Evolutionary conservation across 2,329 filamentous ascomycete genomes (phyloP).

Genomic region (Aspergillus puulaauensis): DNA sequence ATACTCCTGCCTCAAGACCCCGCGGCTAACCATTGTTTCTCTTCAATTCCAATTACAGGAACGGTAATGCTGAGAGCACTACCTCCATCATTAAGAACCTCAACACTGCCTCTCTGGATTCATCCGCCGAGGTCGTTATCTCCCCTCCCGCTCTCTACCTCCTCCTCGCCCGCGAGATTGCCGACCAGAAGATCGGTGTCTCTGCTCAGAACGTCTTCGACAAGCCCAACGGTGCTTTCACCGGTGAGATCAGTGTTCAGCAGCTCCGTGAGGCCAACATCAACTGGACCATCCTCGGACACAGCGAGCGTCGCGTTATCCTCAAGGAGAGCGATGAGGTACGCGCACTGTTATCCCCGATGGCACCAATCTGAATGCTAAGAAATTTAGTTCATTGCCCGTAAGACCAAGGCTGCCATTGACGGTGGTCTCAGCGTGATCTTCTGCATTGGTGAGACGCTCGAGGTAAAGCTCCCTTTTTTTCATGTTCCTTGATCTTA

Average conservation of each 20-base stretch:
- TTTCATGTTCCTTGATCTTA: constrained; percentile 18
- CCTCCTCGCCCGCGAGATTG: constrained; percentile 75
- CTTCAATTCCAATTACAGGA: constrained; percentile 59
- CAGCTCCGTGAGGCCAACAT: constrained; percentile 89
- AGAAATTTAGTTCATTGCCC: constrained; percentile 66
- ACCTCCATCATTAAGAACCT: constrained; percentile 87
- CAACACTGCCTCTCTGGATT: constrained; percentile 72
- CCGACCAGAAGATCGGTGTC: constrained; percentile 75
- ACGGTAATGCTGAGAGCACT: constrained; percentile 86
- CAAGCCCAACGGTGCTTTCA: constrained; percentile 95
- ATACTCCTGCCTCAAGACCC: not conserved
- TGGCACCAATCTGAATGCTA: constrained; percentile 1
- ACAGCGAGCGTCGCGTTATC: constrained; percentile 91
- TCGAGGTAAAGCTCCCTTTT: constrained; percentile 57
- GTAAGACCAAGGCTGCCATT: constrained; percentile 91
- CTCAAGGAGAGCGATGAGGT: constrained; percentile 78
- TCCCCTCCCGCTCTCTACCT: constrained; percentile 90
- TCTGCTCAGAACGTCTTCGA: constrained; percentile 97
- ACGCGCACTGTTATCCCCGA: constrained; percentile 18
- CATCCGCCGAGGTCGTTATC: constrained; percentile 80
- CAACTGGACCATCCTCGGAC: constrained; percentile 87
- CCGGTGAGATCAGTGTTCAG: constrained; percentile 88
- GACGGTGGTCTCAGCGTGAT: constrained; percentile 88
- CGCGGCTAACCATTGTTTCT: constrained; percentile 19
- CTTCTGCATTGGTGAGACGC: constrained; percentile 94